These are phyloP conservation scores for Chamaecyparis obtusa DNA, from an alignment of 75 land plant genomes.

Conservation along the genomic window DNA sequence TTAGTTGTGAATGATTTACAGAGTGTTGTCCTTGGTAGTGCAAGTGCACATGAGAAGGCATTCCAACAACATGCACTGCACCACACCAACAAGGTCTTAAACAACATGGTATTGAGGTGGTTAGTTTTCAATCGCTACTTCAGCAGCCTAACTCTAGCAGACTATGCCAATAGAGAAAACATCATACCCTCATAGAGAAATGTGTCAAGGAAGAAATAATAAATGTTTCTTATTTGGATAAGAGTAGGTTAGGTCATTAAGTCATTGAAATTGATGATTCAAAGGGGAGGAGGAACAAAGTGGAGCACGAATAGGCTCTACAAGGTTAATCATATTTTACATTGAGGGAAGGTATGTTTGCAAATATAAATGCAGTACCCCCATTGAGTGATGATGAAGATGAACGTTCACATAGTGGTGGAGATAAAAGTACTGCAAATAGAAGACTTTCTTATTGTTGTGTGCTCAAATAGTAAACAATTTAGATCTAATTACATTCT, in stretches of 20 bases:
- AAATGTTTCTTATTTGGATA: neutral
- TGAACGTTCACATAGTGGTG: neutral
- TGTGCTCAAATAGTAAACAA: too few relatives aligned
- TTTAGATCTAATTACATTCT: too few relatives aligned
- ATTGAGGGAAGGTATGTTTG: constrained; percentile 17
- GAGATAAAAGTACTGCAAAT: neutral
- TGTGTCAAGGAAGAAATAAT: neutral
- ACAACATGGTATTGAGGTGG: neutral
- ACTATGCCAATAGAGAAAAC: neutral
- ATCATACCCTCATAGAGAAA: neutral
- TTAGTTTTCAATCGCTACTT: neutral
- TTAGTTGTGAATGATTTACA: neutral
- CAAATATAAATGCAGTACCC: constrained; percentile 24
- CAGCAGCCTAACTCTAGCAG: neutral
- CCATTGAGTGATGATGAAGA: constrained; percentile 28
- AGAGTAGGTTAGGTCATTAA: neutral
- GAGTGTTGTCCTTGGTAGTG: neutral
- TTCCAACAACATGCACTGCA: constrained; percentile 30
- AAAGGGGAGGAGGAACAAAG: neutral
- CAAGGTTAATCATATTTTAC: neutral
- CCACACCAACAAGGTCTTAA: constrained; percentile 24
- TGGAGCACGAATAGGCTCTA: neutral
- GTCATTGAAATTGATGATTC: neutral
- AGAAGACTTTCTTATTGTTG: too few relatives aligned
- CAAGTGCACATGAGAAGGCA: constrained; percentile 21